A percentile compares a stretch with the other conserved stretches of the same genome.
phyloP scores from a whole-genome alignment of 2,329 filamentous ascomycete species.

The Xylaria sp. region DNA sequence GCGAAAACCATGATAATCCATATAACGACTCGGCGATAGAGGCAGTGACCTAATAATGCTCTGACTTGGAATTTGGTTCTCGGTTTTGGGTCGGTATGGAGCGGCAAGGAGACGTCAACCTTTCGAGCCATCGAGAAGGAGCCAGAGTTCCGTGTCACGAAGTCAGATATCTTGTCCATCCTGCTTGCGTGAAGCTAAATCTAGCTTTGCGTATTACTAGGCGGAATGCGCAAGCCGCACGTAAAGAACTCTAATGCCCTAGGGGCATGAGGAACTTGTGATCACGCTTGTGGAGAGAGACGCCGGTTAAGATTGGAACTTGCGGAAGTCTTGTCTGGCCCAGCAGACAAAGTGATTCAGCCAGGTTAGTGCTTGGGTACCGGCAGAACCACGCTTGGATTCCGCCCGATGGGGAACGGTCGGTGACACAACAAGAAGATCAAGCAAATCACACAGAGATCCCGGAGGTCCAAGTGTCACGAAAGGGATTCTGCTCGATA shows the following conservation, averaged over 20 bases:
- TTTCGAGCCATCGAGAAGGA: slow-evolving; percentile 42
- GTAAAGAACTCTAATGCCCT: slow-evolving; percentile 6
- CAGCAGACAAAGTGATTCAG: slow-evolving; percentile 17
- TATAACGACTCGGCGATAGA: slow-evolving; percentile 64
- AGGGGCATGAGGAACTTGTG: slow-evolving; percentile 11
- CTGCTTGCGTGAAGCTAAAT: slow-evolving; percentile 21
- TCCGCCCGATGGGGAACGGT: slow-evolving; percentile 18
- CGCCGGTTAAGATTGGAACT: slow-evolving; percentile 3
- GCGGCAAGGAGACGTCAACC: slow-evolving; percentile 47
- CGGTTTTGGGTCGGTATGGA: slow-evolving; percentile 47
- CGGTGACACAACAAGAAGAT: slow-evolving; percentile 15
- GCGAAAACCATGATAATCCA: slow-evolving; percentile 59
- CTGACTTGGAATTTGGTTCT: slow-evolving; percentile 57
- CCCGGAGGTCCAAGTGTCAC: slow-evolving; percentile 1
- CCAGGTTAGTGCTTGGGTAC: background rate
- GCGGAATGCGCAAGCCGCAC: slow-evolving; percentile 9
- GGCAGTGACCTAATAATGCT: slow-evolving; percentile 61
- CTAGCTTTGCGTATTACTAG: slow-evolving; percentile 11
- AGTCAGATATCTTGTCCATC: slow-evolving; percentile 45
- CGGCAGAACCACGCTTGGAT: slow-evolving; percentile 23
- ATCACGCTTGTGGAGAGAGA: background rate
- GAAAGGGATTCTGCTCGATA: slow-evolving; percentile 15
- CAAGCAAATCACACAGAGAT: slow-evolving; percentile 14
- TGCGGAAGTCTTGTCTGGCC: slow-evolving; percentile 1
- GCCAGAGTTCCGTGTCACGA: slow-evolving; percentile 42